phyloP scores from a whole-genome alignment of 352 stramenopile genomes.

The Pythium dissotocum region DNA sequence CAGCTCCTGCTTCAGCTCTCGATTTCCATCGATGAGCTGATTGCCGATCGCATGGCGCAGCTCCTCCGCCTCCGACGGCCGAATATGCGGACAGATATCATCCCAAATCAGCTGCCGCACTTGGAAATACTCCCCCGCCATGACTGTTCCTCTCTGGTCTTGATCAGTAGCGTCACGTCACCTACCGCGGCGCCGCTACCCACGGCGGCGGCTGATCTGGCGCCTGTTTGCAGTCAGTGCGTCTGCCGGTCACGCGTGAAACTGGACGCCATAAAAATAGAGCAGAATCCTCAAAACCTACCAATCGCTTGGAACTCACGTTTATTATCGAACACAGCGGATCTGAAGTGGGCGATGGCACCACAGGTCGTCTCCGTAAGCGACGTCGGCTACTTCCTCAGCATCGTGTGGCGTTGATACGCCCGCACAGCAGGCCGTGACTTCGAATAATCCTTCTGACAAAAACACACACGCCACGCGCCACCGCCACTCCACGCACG shows the following conservation, averaged over 20 bases:
- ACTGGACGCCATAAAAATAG: slow-evolving; percentile 1
- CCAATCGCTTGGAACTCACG: neutral
- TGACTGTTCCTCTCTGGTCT: neutral
- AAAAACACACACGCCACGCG: slow-evolving; percentile 61
- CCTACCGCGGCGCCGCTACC: neutral
- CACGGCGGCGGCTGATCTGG: neutral
- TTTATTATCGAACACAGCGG: slow-evolving; percentile 22
- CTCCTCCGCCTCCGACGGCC: slow-evolving; percentile 59
- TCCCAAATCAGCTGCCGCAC: slow-evolving; percentile 76
- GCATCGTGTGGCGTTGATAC: neutral
- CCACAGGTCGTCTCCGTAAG: slow-evolving; percentile 35
- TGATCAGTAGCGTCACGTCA: neutral
- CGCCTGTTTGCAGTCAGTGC: neutral
- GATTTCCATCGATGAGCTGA: slow-evolving; percentile 67
- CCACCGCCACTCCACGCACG: slow-evolving; percentile 14
- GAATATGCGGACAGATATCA: slow-evolving; percentile 57
- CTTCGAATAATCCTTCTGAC: slow-evolving; percentile 54
- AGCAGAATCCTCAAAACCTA: neutral
- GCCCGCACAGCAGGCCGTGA: slow-evolving; percentile 33
- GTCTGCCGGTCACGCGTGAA: neutral
- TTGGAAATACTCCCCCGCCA: slow-evolving; percentile 63
- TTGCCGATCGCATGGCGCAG: slow-evolving; percentile 61
- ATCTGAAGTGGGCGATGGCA: slow-evolving; percentile 51
- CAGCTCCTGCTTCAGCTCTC: slow-evolving; percentile 63
- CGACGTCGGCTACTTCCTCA: neutral